Percentiles rank a stretch among this genome's conserved stretches.
phyloP scores from a whole-genome alignment of 352 stramenopile genomes.

The Pythium rishiriense region DNA sequence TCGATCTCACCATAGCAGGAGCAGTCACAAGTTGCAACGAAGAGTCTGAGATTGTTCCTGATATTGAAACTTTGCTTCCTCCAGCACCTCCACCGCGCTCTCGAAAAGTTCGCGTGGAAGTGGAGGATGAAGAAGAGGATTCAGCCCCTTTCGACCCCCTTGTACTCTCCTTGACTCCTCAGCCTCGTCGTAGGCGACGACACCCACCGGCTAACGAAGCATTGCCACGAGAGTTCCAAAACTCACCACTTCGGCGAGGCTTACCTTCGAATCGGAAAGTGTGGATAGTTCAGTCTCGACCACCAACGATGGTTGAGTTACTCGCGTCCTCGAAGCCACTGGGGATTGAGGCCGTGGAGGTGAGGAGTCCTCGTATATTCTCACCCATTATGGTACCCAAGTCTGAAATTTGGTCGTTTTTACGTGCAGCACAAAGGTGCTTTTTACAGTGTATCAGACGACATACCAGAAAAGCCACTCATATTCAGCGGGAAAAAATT shows the following conservation, averaged over 20 bases:
- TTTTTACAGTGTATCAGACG: slow-evolving; percentile 50
- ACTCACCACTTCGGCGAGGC: background rate
- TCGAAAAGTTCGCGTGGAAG: slow-evolving; percentile 2
- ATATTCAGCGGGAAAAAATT: slow-evolving; percentile 79
- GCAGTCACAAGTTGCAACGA: too few species aligned
- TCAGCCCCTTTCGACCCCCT: slow-evolving; percentile 41
- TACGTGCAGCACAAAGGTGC: slow-evolving; percentile 39
- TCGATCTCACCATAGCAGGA: slow-evolving; percentile 4
- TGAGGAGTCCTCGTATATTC: slow-evolving; percentile 26
- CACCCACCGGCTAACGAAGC: background rate
- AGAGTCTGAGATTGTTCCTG: slow-evolving; percentile 40
- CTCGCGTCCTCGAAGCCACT: slow-evolving; percentile 41
- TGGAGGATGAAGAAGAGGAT: slow-evolving; percentile 43
- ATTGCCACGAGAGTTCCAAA: background rate
- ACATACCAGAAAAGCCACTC: slow-evolving; percentile 74
- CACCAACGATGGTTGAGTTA: slow-evolving; percentile 48
- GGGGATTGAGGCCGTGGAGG: slow-evolving; percentile 49
- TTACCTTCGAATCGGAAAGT: slow-evolving; percentile 17
- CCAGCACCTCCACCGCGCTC: slow-evolving; percentile 3
- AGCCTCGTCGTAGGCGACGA: slow-evolving; percentile 28
- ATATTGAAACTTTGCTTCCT: slow-evolving; percentile 71
- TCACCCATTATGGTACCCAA: background rate
- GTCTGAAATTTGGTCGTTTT: background rate
- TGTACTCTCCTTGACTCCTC: slow-evolving; percentile 47
- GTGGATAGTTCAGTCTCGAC: slow-evolving; percentile 47